Conservation (phyloP, 1,284 basidiomycete species). For the Retiboletus flavoniger region DNA sequence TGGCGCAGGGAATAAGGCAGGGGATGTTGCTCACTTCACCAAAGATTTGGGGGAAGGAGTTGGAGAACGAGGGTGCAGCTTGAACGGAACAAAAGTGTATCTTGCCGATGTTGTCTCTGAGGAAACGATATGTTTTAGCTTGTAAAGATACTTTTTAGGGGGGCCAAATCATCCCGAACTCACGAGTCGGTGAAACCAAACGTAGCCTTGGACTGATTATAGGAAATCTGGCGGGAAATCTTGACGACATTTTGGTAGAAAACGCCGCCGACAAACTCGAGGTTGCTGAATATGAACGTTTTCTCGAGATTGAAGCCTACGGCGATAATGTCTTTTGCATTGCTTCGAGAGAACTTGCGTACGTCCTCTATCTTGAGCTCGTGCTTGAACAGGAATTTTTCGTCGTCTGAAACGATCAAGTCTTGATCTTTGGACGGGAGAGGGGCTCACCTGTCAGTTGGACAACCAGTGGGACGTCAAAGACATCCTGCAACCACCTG, state of each 20-base stretch:
- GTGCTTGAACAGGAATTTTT: slow-evolving; percentile 98
- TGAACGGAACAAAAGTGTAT: slow-evolving; percentile 98
- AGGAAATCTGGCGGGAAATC: slow-evolving; percentile 91
- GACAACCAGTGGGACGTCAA: slow-evolving; percentile 91
- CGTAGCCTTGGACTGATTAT: slow-evolving; percentile 91
- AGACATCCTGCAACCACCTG: slow-evolving; percentile 96
- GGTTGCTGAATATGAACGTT: slow-evolving; percentile 97
- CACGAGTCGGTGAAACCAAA: slow-evolving; percentile 96
- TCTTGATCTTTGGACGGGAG: not conserved
- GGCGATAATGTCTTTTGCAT: slow-evolving; percentile 95
- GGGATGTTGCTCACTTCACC: slow-evolving; percentile 84
- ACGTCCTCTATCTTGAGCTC: slow-evolving; percentile 91
- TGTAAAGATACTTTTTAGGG: no score
- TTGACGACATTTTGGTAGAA: slow-evolving; percentile 96
- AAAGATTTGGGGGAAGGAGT: slow-evolving; percentile 98
- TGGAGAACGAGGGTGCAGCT: slow-evolving; percentile 95
- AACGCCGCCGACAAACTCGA: slow-evolving; percentile 84
- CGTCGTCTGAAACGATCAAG: slow-evolving; percentile 72
- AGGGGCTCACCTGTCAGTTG: slow-evolving; percentile 79
- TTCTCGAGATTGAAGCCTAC: slow-evolving; percentile 91
- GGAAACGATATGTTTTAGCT: not conserved
- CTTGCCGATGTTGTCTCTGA: slow-evolving; percentile 96
- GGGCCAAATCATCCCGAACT: slow-evolving; percentile 33
- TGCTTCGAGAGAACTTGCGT: slow-evolving; percentile 79
- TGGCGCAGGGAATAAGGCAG: slow-evolving; percentile 95